A percentile compares a stretch with the other conserved stretches of the same genome.
phyloP scores from a whole-genome alignment of 2,329 filamentous ascomycete species.

The Alternaria postmessia region DNA sequence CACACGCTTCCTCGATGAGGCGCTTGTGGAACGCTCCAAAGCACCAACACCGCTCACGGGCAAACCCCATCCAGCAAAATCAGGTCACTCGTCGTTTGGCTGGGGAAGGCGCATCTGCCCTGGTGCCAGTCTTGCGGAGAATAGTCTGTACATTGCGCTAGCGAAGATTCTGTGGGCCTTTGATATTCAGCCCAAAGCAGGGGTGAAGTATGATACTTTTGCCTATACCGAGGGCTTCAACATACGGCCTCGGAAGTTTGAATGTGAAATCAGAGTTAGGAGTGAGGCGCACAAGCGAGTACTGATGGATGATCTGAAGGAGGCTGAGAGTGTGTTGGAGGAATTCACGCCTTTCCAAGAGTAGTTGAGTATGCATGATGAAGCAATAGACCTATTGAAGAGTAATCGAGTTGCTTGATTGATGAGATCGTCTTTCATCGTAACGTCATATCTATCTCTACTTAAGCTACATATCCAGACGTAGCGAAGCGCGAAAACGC shows the following conservation, averaged over 20 bases:
- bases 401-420: not conserved
- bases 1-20: conserved; percentile 48
- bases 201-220: conserved; percentile 49
- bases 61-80: conserved; percentile 40
- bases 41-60: conserved; percentile 22
- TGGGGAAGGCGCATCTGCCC: conserved; percentile 47
- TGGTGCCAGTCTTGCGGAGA: conserved; percentile 41
- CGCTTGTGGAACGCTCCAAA: conserved; percentile 28
- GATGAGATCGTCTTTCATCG: not conserved
- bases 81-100: conserved; percentile 47
- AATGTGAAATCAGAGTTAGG: conserved; percentile 44
- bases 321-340: conserved; percentile 44
- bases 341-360: conserved; percentile 48
- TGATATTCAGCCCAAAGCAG: conserved; percentile 43
- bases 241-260: conserved; percentile 49
- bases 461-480: conserved; percentile 1
- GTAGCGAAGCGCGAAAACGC: not conserved
- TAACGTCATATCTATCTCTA: not conserved
- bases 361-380: not conserved
- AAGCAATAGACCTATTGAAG: not conserved
- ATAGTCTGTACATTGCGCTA: conserved; percentile 44
- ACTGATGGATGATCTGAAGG: conserved; percentile 39
- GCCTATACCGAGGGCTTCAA: conserved; percentile 54
- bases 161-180: conserved; percentile 48
- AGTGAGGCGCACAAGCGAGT: conserved; percentile 42